A percentile compares a stretch with the other conserved stretches of the same genome.
Conservation (phyloP, 2,329 filamentous ascomycete species). For the Calonectria pteridis region DNA sequence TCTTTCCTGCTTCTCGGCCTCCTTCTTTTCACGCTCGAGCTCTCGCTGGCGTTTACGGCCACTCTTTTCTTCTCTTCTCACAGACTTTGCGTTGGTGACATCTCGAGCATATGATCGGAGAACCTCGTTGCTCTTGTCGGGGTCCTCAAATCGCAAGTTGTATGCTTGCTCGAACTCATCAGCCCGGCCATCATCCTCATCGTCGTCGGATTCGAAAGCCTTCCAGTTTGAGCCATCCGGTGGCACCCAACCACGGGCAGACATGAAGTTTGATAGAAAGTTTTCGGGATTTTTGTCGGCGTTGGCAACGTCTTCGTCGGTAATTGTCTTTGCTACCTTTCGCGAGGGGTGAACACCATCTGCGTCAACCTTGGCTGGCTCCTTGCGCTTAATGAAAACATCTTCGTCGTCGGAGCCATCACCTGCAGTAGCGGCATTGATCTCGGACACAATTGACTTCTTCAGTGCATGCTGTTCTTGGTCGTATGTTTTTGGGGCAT, state of each 20-base stretch:
- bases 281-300: slow-evolving; percentile 92
- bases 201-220: slow-evolving; percentile 93
- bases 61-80: slow-evolving; percentile 85
- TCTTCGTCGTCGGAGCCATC: slow-evolving; percentile 67
- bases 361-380: slow-evolving; percentile 55
- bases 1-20: slow-evolving; percentile 80
- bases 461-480: slow-evolving; percentile 91
- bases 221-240: slow-evolving; percentile 75
- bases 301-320: slow-evolving; percentile 75
- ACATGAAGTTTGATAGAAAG: slow-evolving; percentile 95
- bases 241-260: slow-evolving; percentile 89
- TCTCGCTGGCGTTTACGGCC: slow-evolving; percentile 84
- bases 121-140: slow-evolving; percentile 87
- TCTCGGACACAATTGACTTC: slow-evolving; percentile 80
- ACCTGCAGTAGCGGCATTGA: slow-evolving; percentile 73
- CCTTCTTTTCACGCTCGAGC: slow-evolving; percentile 80
- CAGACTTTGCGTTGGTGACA: slow-evolving; percentile 82
- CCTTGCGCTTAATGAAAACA: slow-evolving; percentile 80
- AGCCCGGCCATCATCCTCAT: slow-evolving; percentile 80
- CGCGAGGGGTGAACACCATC: slow-evolving; percentile 71
- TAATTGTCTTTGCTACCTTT: slow-evolving; percentile 58
- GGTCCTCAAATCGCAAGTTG: slow-evolving; percentile 96
- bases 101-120: slow-evolving; percentile 92
- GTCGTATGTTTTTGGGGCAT: slow-evolving; percentile 77
- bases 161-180: slow-evolving; percentile 94